Conservation (phyloP, 192 early-diverging fungal species). For the Dissophora ornata region DNA sequence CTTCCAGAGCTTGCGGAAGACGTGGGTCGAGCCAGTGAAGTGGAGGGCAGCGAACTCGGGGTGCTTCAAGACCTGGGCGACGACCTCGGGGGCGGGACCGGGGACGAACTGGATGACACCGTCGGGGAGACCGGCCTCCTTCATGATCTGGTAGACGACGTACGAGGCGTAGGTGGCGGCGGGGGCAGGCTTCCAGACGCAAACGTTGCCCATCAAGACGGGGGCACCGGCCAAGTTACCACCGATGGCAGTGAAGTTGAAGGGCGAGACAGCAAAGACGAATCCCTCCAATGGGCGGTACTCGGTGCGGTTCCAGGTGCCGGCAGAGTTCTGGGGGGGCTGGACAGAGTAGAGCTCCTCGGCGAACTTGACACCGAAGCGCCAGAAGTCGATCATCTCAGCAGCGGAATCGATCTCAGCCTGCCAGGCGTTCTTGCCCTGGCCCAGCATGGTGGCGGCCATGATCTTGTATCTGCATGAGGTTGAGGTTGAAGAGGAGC, state of each 20-base stretch:
- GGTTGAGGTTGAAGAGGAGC: background rate
- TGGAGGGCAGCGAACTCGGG: slow-evolving; percentile 97
- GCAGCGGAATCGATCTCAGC: slow-evolving; percentile 99
- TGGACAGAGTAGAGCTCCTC: slow-evolving; percentile 93
- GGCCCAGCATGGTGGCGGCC: slow-evolving; percentile 98
- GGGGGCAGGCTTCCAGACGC: slow-evolving; percentile 97
- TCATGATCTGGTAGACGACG: slow-evolving; percentile 88
- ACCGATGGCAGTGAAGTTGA: slow-evolving; percentile 99
- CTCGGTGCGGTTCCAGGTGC: slow-evolving; percentile 95
- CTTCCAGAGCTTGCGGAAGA: slow-evolving; percentile 95
- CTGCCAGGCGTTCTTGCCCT: slow-evolving; percentile 99
- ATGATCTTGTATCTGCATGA: slow-evolving; percentile 68
- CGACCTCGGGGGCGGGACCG: slow-evolving; percentile 86
- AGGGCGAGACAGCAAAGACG: slow-evolving; percentile 96
- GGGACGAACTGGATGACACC: slow-evolving; percentile 99
- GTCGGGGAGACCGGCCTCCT: slow-evolving; percentile 95
- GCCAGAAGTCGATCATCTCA: slow-evolving; percentile 93
- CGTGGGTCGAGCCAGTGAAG: slow-evolving; percentile 93
- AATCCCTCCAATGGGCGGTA: slow-evolving; percentile 98
- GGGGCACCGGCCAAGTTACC: slow-evolving; percentile 94
- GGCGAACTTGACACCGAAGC: slow-evolving; percentile 95
- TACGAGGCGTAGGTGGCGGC: slow-evolving; percentile 91
- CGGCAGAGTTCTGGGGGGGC: slow-evolving; percentile 86
- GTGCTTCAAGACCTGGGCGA: slow-evolving; percentile 81
- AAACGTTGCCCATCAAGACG: slow-evolving; percentile 97